These are phyloP conservation scores for Pseudocercospora fijiensis DNA, from an alignment of 2,329 filamentous ascomycete species.

Conservation along the genomic window DNA sequence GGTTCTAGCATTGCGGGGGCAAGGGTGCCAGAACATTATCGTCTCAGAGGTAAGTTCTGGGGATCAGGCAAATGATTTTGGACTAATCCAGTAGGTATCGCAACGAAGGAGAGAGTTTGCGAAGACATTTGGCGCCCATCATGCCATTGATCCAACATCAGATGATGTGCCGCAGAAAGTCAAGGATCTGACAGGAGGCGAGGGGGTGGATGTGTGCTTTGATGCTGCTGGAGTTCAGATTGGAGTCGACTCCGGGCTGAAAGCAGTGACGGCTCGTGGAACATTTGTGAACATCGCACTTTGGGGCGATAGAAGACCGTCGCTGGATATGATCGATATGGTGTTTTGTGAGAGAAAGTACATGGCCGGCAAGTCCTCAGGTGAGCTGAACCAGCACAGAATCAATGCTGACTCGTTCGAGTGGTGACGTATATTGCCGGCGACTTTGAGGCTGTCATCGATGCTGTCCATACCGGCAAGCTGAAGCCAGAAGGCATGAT, in stretches of 20 bases:
- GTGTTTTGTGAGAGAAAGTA: constrained; percentile 15
- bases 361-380: constrained; percentile 9
- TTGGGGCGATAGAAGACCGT: constrained; percentile 13
- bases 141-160: constrained; percentile 13
- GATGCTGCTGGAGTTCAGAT: constrained; percentile 21
- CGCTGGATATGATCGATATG: constrained; percentile 13
- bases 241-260: constrained; percentile 7
- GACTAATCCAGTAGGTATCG: neutral
- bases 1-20: constrained; percentile 14
- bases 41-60: constrained; percentile 17
- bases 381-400: neutral
- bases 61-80: neutral
- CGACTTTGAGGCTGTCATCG: constrained; percentile 17
- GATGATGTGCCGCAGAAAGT: constrained; percentile 10
- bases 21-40: constrained; percentile 16
- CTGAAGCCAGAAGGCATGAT: constrained; percentile 10
- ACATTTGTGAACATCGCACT: constrained; percentile 20
- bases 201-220: constrained; percentile 20
- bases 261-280: constrained; percentile 11
- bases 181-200: constrained; percentile 13
- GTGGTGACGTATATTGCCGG: constrained; percentile 13
- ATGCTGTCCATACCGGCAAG: constrained; percentile 10
- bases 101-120: constrained; percentile 14
- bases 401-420: neutral
- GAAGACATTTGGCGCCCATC: constrained; percentile 17